These are phyloP conservation scores for Chlorella variabilis DNA, from an alignment of 163 green algal genomes.

Conservation along the genomic window DNA sequence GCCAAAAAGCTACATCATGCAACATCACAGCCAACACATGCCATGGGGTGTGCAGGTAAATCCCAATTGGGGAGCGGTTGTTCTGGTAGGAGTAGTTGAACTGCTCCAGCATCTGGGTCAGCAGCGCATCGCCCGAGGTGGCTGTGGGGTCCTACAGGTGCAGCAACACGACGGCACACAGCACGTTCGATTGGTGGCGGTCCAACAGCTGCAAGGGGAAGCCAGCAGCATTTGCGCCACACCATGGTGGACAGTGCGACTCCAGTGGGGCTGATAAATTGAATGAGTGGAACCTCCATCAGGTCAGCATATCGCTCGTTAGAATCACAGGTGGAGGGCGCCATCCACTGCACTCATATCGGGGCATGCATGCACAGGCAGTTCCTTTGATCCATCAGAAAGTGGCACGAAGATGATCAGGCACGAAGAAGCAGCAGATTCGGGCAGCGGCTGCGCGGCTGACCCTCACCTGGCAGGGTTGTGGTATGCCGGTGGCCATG, in stretches of 20 bases:
- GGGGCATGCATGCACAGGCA: too few relatives aligned
- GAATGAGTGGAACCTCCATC: slow-evolving; percentile 5
- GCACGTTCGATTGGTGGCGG: neutral
- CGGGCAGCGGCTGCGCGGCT: too few relatives aligned
- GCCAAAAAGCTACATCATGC: neutral
- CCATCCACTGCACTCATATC: slow-evolving; percentile 11
- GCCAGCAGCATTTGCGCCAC: neutral
- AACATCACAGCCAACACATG: neutral
- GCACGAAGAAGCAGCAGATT: too few relatives aligned
- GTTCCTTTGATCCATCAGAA: too few relatives aligned
- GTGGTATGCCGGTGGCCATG: neutral
- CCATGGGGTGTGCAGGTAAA: slow-evolving; percentile 8
- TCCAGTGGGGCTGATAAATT: neutral
- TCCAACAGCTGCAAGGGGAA: neutral
- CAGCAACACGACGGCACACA: neutral
- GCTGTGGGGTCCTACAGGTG: slow-evolving; percentile 15
- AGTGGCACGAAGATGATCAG: too few relatives aligned
- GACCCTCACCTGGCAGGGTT: slow-evolving; percentile 10
- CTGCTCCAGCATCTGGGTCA: slow-evolving; percentile 2
- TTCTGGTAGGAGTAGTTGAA: neutral
- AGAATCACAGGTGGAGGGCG: neutral
- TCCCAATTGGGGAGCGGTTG: neutral
- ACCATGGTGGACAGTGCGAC: slow-evolving; percentile 3
- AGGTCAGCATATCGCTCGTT: neutral
- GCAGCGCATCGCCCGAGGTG: neutral